Conservation (phyloP, 164 flowering plant genomes). For the Vitis riparia region DNA sequence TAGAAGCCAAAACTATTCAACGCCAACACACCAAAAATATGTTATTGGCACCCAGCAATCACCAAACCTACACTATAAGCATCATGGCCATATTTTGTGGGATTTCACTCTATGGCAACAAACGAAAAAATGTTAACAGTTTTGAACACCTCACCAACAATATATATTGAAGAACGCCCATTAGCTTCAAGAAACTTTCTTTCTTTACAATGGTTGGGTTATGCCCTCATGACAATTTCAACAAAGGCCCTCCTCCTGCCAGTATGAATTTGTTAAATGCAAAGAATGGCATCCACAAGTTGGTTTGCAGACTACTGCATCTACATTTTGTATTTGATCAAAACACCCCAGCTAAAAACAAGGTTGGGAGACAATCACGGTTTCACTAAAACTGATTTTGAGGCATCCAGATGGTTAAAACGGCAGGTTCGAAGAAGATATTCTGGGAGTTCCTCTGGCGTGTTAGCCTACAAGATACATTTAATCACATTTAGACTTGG, state of each 20-base stretch:
- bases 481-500: background rate
- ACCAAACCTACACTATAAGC: too few relatives aligned
- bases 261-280: constrained; percentile 8
- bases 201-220: constrained; percentile 9
- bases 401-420: constrained; percentile 69
- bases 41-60: too few relatives aligned
- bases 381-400: constrained; percentile 55
- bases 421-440: constrained; percentile 79
- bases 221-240: background rate
- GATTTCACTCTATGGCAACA: too few relatives aligned
- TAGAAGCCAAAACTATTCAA: too few relatives aligned
- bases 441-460: constrained; percentile 84
- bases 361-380: constrained; percentile 16
- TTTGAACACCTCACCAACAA: too few relatives aligned
- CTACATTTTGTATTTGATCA: background rate
- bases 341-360: background rate
- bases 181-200: background rate
- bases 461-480: constrained; percentile 55
- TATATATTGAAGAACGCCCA: too few relatives aligned
- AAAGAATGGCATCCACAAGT: constrained; percentile 15
- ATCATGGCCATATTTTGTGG: too few relatives aligned
- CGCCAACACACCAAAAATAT: too few relatives aligned
- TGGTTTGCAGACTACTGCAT: background rate
- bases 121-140: too few relatives aligned
- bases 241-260: background rate